Evolutionary conservation across 1,139 yeast genomes (phyloP), one percentile per base, ranked within the genome.

Genomic region (Sugiyamaella castrensis): DNA sequence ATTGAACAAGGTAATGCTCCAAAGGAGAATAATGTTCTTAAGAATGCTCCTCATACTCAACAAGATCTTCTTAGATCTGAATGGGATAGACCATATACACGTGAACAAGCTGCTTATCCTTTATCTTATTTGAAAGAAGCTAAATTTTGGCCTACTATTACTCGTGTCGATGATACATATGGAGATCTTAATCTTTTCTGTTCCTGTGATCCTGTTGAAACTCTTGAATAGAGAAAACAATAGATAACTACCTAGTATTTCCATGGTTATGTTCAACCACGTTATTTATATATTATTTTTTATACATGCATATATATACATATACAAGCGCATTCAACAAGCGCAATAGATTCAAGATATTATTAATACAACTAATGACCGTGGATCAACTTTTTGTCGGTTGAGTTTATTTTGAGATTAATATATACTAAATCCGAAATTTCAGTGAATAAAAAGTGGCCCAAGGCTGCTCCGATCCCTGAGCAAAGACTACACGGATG

Each of bases 111-210:
- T 6, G 98, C 95, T 10, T 92, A 81, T 69, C 98, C 98, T 51
- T 74, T 88, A 56, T 80, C 84, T 16, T 81, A 77, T 66, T 77
- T 92, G 65, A 81, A 78, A 65, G 71, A 74, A 34, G 76, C 83
- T 67, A 92, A 92, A 71, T 87, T 91, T 69, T 92, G 98, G 98
- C 98, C 98, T 38, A 75, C 91, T 1, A 96, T 89, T 40, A 79
- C 96, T 12, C 81, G 98, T 68, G 77, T 92, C 54, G 95, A 92
- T 67, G 98, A 92, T 65, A 84, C 95, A 9, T 91, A 84, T 63
- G 98, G 98, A 57, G 98, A 92, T 68, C 74, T 85, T 77, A 84
- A 92, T 72, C 76, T 92, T 70, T 76, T 91, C 71, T 92, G 98
- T 72, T 89, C 96, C 30, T 92, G 98, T 51, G 75, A 71, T 46